phyloP scores from a whole-genome alignment of 1,284 basidiomycete species.

The Thelephora terrestris region DNA sequence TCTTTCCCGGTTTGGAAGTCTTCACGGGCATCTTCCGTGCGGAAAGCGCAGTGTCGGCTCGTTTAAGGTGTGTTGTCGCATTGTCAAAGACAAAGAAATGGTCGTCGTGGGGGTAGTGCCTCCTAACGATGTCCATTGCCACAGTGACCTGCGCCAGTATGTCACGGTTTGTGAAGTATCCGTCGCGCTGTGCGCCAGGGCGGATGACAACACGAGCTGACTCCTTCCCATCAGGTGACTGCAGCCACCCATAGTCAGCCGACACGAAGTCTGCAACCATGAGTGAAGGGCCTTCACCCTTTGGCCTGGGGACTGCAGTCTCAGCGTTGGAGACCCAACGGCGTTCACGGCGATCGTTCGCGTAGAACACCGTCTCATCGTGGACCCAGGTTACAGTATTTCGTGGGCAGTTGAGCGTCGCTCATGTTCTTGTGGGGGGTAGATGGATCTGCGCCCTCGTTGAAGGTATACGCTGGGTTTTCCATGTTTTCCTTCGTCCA shows the following conservation, averaged over 20 bases:
- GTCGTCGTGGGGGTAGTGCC: conserved; percentile 17
- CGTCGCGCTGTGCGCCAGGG: conserved; percentile 21
- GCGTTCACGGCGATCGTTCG: conserved; percentile 7
- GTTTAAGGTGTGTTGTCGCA: conserved; percentile 24
- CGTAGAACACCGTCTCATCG: conserved; percentile 15
- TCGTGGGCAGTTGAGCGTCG: no score
- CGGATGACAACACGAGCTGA: conserved; percentile 14
- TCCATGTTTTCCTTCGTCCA: conserved; percentile 4
- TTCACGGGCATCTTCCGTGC: conserved; percentile 18
- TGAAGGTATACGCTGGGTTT: background rate
- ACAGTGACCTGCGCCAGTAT: conserved; percentile 19
- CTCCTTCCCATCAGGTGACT: conserved; percentile 15
- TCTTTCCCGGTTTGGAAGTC: conserved; percentile 3
- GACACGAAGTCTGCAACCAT: conserved; percentile 37
- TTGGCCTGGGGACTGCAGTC: conserved; percentile 6
- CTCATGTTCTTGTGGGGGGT: no score
- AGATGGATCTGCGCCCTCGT: no score
- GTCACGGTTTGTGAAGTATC: conserved; percentile 24
- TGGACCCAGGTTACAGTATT: conserved; percentile 9
- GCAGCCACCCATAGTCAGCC: conserved; percentile 28
- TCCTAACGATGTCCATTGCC: conserved; percentile 23
- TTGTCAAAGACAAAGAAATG: conserved; percentile 27
- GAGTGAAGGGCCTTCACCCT: conserved; percentile 13
- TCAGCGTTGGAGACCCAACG: conserved; percentile 10
- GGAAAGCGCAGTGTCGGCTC: conserved; percentile 19